phyloP scores from a whole-genome alignment of 345 rosid species.

The Luvunga scandens region DNA sequence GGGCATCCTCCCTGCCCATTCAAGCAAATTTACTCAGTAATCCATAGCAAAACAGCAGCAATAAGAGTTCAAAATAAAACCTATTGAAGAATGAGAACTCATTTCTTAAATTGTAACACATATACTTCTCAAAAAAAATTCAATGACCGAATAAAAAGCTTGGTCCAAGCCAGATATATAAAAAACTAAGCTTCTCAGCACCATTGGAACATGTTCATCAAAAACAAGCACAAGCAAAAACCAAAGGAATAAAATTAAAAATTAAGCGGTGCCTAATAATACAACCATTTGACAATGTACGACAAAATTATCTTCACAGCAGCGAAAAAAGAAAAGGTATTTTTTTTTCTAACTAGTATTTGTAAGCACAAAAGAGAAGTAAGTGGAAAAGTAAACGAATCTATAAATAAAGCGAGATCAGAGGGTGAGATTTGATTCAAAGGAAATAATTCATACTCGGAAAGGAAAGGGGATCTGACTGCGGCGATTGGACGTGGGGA shows the following conservation, averaged over 20 bases:
- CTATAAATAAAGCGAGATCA: not conserved
- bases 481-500: slow-evolving; percentile 56
- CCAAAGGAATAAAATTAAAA: not conserved
- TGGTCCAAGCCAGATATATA: not conserved
- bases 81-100: not conserved
- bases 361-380: not conserved
- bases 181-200: not conserved
- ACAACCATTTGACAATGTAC: not conserved
- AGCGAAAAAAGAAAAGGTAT: no score
- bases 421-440: not conserved
- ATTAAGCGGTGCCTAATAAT: not conserved
- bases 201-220: not conserved
- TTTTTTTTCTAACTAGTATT: no score
- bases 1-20: slow-evolving; percentile 72
- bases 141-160: not conserved
- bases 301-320: not conserved
- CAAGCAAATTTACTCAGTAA: slow-evolving; percentile 12
- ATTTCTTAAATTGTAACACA: not conserved
- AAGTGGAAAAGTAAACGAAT: not conserved
- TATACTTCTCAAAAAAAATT: not conserved
- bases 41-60: not conserved
- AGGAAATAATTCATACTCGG: slow-evolving; percentile 30
- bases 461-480: slow-evolving; percentile 36
- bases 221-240: not conserved
- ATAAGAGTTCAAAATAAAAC: not conserved